Conservation (phyloP, 2,329 filamentous ascomycete genomes). For the Exophiala sp. region DNA sequence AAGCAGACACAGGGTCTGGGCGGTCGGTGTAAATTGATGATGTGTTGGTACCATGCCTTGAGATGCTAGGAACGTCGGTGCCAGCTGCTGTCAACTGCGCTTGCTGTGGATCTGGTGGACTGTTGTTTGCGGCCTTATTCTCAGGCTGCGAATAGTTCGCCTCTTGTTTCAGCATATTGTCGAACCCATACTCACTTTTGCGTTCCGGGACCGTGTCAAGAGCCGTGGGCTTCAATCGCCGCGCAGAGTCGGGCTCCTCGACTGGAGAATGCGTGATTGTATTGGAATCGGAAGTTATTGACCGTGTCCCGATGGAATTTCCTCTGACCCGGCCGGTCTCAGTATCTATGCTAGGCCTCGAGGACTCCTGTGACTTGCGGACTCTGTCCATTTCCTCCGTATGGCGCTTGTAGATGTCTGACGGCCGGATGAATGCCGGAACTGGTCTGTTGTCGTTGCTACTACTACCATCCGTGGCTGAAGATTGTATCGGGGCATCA, state of each 20-base stretch:
- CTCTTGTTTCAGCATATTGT: conserved; percentile 36
- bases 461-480: background rate
- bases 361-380: conserved; percentile 55
- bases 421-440: conserved; percentile 61
- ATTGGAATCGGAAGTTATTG: conserved; percentile 25
- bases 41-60: conserved; percentile 24
- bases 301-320: conserved; percentile 24
- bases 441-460: conserved; percentile 13
- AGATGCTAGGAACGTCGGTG: conserved; percentile 11
- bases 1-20: conserved; percentile 25
- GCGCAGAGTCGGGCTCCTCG: conserved; percentile 37
- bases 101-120: background rate
- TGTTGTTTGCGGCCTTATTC: background rate
- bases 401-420: conserved; percentile 72
- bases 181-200: conserved; percentile 58
- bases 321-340: conserved; percentile 20
- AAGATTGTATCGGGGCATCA: conserved; percentile 2
- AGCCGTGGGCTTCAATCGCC: conserved; percentile 37
- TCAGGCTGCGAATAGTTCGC: background rate
- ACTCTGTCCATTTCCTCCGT: conserved; percentile 62
- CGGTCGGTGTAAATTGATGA: conserved; percentile 27
- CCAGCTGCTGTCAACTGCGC: conserved; percentile 14
- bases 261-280: conserved; percentile 2
- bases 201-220: conserved; percentile 56
- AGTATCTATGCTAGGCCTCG: conserved; percentile 54